Evolutionary conservation across 2,329 filamentous ascomycete genomes (phyloP).

Genomic region (Trichoderma citrinoviride): DNA sequence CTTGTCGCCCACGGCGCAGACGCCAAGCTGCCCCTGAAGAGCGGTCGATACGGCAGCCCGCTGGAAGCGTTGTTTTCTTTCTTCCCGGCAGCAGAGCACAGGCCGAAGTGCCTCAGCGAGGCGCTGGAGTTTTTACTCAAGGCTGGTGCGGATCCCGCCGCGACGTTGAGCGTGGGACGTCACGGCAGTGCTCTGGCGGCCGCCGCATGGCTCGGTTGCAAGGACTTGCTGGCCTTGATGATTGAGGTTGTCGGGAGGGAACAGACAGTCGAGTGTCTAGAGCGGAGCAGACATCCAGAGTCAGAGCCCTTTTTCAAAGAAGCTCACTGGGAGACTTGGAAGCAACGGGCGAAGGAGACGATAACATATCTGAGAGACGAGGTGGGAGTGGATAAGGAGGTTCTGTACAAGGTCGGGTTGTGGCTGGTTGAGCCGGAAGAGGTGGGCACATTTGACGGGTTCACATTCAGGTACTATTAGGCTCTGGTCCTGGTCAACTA

Average conservation of each 20-base stretch:
- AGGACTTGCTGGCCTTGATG: not conserved
- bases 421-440: not conserved
- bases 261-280: not conserved
- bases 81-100: accelerated
- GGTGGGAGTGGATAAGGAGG: conserved; percentile 4
- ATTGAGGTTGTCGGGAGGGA: not conserved
- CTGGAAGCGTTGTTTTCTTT: not conserved
- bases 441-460: not conserved
- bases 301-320: too few species aligned
- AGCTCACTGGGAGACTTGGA: not conserved
- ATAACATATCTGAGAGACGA: not conserved
- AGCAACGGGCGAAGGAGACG: not conserved
- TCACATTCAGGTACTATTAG: not conserved
- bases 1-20: conserved; percentile 6
- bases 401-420: not conserved
- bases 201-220: not conserved
- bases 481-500: too few species aligned
- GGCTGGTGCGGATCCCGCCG: conserved; percentile 1
- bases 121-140: not conserved
- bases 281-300: not conserved
- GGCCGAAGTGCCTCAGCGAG: not conserved
- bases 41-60: not conserved
- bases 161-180: not conserved
- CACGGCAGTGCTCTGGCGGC: conserved; percentile 16
- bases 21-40: not conserved